Evolutionary conservation across 768 basidiomycete species (phyloP), one percentile per base, ranked within the genome.

Genomic region (Mycena polygramma): DNA sequence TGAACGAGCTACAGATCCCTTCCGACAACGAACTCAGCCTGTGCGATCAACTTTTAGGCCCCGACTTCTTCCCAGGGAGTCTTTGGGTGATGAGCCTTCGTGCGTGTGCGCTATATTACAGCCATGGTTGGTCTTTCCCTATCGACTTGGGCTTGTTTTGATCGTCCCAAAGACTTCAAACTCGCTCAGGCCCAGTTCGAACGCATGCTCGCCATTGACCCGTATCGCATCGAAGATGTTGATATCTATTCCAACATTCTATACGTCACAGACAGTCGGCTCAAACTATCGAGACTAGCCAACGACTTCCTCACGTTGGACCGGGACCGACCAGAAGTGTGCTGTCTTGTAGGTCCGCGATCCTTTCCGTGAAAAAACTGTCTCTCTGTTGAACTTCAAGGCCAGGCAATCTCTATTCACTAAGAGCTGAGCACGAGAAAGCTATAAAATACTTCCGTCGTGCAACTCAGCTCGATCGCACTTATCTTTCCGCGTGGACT

Each of bases 171-270:
- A 99, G 98, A 98, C 77, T 98, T 96, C 79, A 89, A 91, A 63
- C 90, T 91, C 65, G 96, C 98, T 4, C 94, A 94, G 78, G 81
- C 81, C 37, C 91, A 95, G 75, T 99, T 98, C 78, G 93, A 96
- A 75, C 87, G 88, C 73, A 93, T 99, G 41, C 87, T 94, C 41
- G 80, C 83, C 4, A 77, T 92, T 43, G 96, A 98, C 78, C 97
- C 97, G 11, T 91, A 91, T 80, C 89, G 96, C 30, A 89, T 98
- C 66, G 98, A 99, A 73, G 94, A 98, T 75, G 92, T 99, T 66
- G 98, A 99, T 76, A 90, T 98, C 45, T 96, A 93, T 79, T 97
- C 96, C 65, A 98, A 99, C 78, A 98, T 99, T 77, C 87, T 99
- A 49, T 99, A 98, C 80, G 96, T 99, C 4, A 95, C 94, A 57